These are phyloP conservation scores for Wilhelminamyces savonicus DNA, from an alignment of 805 yeast species.

Conservation along the genomic window DNA sequence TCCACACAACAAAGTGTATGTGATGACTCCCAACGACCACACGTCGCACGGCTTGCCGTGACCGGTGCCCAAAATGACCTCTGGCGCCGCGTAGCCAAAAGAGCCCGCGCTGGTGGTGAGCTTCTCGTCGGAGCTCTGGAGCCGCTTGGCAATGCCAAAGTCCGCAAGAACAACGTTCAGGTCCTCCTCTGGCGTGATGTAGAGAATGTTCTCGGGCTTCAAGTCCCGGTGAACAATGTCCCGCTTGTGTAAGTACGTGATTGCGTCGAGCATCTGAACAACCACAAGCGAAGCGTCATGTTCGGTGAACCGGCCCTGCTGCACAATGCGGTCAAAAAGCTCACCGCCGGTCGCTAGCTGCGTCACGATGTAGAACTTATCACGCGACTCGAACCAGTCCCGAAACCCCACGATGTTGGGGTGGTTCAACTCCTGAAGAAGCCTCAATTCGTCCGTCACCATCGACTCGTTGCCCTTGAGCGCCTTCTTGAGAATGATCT, in stretches of 20 bases:
- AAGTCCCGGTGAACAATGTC: conserved; percentile 91
- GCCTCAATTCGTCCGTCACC: conserved; percentile 70
- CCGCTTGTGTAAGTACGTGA: conserved; percentile 65
- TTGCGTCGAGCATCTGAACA: conserved; percentile 69
- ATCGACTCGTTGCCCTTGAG: conserved; percentile 71
- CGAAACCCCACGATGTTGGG: conserved; percentile 85
- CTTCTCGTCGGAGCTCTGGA: conserved; percentile 53
- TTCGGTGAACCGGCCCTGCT: conserved; percentile 82
- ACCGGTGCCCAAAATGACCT: conserved; percentile 72
- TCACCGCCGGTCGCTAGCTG: conserved; percentile 97
- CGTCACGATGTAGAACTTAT: conserved; percentile 88
- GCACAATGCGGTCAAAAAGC: conserved; percentile 78
- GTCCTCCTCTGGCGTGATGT: conserved; percentile 45
- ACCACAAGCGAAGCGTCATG: conserved; percentile 75
- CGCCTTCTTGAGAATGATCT: conserved; percentile 81
- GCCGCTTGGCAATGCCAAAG: conserved; percentile 87
- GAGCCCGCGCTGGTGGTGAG: conserved; percentile 80
- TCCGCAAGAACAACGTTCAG: conserved; percentile 86
- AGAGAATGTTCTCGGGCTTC: conserved; percentile 89
- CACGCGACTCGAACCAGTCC: conserved; percentile 92
- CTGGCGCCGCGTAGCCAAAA: conserved; percentile 97
- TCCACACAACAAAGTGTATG: conserved; percentile 86
- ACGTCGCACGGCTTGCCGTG: conserved; percentile 95
- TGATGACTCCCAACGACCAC: conserved; percentile 92
- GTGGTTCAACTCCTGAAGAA: conserved; percentile 65